These are phyloP conservation scores for Gremmenia infestans DNA, from an alignment of 2,329 filamentous ascomycete genomes.

Conservation along the genomic window DNA sequence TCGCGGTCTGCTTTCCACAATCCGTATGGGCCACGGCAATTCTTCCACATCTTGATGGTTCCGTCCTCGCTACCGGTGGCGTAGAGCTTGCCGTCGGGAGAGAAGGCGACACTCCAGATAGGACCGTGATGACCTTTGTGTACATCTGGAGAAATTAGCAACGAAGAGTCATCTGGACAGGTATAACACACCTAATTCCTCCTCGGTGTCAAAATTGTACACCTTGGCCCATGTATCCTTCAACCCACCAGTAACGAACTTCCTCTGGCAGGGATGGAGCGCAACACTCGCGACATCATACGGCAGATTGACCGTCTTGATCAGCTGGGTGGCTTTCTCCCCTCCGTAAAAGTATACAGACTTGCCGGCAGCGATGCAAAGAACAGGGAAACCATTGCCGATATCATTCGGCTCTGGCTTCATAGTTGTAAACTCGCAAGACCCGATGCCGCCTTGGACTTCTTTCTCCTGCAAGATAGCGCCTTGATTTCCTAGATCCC, in stretches of 20 bases:
- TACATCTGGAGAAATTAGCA: constrained; percentile 54
- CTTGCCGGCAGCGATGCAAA: constrained; percentile 92
- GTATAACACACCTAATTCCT: constrained; percentile 61
- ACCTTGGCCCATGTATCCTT: constrained; percentile 96
- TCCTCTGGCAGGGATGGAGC: constrained; percentile 73
- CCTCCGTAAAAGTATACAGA: constrained; percentile 90
- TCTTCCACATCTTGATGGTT: constrained; percentile 89
- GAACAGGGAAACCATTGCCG: constrained; percentile 62
- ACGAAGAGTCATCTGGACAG: not conserved
- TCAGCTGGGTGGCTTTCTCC: constrained; percentile 57
- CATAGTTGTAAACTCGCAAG: constrained; percentile 78
- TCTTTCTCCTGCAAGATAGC: constrained; percentile 66
- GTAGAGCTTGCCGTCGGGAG: constrained; percentile 92
- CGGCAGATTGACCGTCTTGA: constrained; percentile 75
- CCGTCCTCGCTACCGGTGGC: constrained; percentile 96
- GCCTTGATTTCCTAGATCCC: constrained; percentile 73
- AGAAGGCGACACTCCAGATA: constrained; percentile 94
- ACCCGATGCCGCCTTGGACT: constrained; percentile 81
- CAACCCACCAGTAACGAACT: constrained; percentile 84
- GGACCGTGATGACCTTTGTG: constrained; percentile 97
- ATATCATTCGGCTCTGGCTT: constrained; percentile 57
- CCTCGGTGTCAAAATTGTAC: constrained; percentile 79
- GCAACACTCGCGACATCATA: constrained; percentile 90
- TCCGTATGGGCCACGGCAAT: constrained; percentile 60
- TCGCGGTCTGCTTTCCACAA: constrained; percentile 43